Evolutionary conservation across 1,284 basidiomycete genomes (phyloP), one percentile per base, ranked within the genome.

Genomic region (Leccinum subspadiceum): DNA sequence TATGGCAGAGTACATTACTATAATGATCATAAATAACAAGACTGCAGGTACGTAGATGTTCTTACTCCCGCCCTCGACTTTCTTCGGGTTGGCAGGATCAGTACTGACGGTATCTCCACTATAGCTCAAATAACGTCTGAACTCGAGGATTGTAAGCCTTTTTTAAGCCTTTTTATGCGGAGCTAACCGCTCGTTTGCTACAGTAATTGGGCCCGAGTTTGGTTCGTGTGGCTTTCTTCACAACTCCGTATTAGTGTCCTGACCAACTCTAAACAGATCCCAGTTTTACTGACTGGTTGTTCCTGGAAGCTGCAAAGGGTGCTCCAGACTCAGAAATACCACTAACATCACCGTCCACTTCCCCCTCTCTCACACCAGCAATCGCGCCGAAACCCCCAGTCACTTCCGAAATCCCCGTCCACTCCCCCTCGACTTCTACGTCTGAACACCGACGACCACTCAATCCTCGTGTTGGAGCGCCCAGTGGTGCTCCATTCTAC

Each of bases 11-110:
- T 94, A 93, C 70, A 92, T 93, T 62, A 91, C 91, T 22, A 94
- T 94, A 64, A 93, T 94, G 92, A 84, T 94, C 54, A 93, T 93
- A 63, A 94, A 94, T 73, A 90, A 92, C 76, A 94, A 94, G 79
- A 89, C 89, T 59, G 75, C 86, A 66, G 84, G 91, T 90, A 65
- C 41, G 87, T 77, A 49, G 17, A 44, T 17, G 24, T 39, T 29
- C 37, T 24, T 39, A 4, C n/a, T 17, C n/a, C 9, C 39, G 8
- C n/a, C 15, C 15, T 15, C 41, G n/a, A 39, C 44, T 33, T 24
- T 44, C 35, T 46, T 37, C 31, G 22, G 22, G 17, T 48, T 29
- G 22, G 24, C 9, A 15, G 15, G 22, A 55, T 52, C 22, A 37
- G 15, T 24, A 37, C 58, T 64, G 35, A 60, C 54, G 41, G 62